Conservation (phyloP, 305 asterid species). For the Solanum hybrid region DNA sequence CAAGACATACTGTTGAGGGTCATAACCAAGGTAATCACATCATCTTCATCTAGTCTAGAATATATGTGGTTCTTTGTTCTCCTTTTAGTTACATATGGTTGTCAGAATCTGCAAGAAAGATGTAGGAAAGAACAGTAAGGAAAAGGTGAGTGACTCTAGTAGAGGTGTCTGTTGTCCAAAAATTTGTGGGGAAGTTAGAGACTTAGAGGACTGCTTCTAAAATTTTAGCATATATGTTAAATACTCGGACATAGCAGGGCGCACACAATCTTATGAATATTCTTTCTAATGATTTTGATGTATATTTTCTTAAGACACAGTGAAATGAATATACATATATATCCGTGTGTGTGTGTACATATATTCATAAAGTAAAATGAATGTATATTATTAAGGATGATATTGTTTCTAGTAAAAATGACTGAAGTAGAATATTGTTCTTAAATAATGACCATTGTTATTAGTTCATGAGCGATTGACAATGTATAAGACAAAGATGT, state of each 20-base stretch:
- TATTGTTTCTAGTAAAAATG: background rate
- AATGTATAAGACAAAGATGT: background rate
- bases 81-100: background rate
- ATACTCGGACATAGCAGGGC: background rate
- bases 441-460: background rate
- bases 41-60: slow-evolving; percentile 2
- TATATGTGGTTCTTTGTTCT: background rate
- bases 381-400: background rate
- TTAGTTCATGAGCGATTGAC: background rate
- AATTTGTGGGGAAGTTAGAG: background rate
- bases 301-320: background rate
- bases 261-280: background rate
- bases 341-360: background rate
- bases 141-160: background rate
- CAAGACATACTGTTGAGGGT: slow-evolving; percentile 81
- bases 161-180: background rate
- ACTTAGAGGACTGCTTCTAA: background rate
- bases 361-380: background rate
- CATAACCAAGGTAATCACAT: slow-evolving; percentile 48
- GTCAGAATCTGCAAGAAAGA: background rate
- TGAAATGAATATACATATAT: background rate
- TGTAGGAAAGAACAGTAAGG: background rate
- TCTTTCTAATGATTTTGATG: background rate
- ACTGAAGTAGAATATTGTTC: background rate
- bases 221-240: background rate